Percentiles rank a stretch among this genome's conserved stretches.
These are phyloP conservation scores for Trichosporon sp. DNA, from an alignment of 1,284 basidiomycete genomes.

Conservation along the genomic window DNA sequence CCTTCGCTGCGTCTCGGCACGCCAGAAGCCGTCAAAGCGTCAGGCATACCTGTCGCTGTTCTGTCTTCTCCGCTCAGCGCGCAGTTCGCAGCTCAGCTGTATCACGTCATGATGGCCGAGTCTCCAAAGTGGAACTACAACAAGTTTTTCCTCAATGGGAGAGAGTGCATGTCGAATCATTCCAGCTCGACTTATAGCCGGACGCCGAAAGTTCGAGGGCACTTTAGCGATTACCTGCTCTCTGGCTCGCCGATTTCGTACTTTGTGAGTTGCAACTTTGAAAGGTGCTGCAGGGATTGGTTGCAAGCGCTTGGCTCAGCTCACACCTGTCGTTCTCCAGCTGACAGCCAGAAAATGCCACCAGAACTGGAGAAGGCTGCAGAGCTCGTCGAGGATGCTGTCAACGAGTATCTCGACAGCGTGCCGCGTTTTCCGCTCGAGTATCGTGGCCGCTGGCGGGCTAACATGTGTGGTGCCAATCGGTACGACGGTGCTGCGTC, in stretches of 20 bases:
- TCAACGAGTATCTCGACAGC: conserved; percentile 65
- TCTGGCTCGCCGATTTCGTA: conserved; percentile 26
- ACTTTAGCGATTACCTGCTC: background rate
- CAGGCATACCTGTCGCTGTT: conserved; percentile 43
- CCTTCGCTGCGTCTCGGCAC: conserved; percentile 24
- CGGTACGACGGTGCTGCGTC: conserved; percentile 78
- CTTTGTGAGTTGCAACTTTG: conserved; percentile 13
- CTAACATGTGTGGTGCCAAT: conserved; percentile 87
- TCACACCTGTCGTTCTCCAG: background rate
- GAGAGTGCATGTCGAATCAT: conserved; percentile 57
- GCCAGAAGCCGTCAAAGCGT: conserved; percentile 55
- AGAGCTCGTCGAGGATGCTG: conserved; percentile 63
- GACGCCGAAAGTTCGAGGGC: conserved; percentile 25
- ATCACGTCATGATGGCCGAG: conserved; percentile 50
- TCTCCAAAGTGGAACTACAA: conserved; percentile 35
- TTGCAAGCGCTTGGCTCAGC: too few species aligned
- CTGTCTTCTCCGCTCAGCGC: conserved; percentile 57
- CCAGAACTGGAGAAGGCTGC: conserved; percentile 68
- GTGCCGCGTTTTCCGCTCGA: conserved; percentile 64
- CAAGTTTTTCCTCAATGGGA: conserved; percentile 41
- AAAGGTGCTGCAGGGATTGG: too few species aligned
- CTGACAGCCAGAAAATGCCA: conserved; percentile 1
- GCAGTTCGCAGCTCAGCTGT: conserved; percentile 58
- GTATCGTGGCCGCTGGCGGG: conserved; percentile 70
- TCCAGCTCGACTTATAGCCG: conserved; percentile 62